Base-by-base conservation (phyloP, 2,329 filamentous ascomycete species). In the Exophiala spinifera region DNA sequence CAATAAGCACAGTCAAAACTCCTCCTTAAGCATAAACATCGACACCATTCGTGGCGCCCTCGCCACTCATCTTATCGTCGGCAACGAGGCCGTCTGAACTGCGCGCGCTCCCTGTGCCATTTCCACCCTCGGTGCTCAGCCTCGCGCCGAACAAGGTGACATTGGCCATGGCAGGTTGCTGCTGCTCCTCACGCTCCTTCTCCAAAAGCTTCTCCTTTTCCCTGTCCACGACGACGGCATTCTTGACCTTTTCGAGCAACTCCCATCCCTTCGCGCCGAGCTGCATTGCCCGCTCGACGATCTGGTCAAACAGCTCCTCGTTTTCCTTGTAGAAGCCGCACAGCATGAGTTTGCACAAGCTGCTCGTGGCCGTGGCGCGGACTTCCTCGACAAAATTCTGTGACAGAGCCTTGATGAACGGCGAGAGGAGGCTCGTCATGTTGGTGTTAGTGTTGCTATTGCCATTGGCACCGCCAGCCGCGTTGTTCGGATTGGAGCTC, bases 401-500 rank as follows among this genome's bases (percentile, higher is more conserved):
- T 74, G 68, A 86, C 84, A 33, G 83, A 66, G 36, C 79, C 75
- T 60, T 81, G 74, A 56, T 84, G 1, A 86, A 76, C 0, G 89
- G 80, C 1, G 86, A 85, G 45, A 97, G 79, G 67, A 91, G 84
- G 20, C 45, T 49, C n/a, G 51, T 44, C 28, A 57, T 46, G 13
- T 39, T 43, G 13, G 14, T 40, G 37, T 25, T 25, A 4, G 23
- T 49, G 8, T 28, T 28, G 28, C 51, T 45, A 33, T 43, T 47
- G 13, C 20, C 46, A 14, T 47, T 42, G 6, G 53, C 25, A n/a
- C n/a, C n/a, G 21, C 34, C 84, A 31, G 28, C 28, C 28, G 28
- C 28, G 10, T 8, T 31, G 28, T 31, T 31, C 28, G 28, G 7
- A 25, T 25, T 25, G 23, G 23, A 25, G 23, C 23, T 25, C 23